Conservation (phyloP, 2,329 filamentous ascomycete genomes). For the Kalaharituber pfeilii region DNA sequence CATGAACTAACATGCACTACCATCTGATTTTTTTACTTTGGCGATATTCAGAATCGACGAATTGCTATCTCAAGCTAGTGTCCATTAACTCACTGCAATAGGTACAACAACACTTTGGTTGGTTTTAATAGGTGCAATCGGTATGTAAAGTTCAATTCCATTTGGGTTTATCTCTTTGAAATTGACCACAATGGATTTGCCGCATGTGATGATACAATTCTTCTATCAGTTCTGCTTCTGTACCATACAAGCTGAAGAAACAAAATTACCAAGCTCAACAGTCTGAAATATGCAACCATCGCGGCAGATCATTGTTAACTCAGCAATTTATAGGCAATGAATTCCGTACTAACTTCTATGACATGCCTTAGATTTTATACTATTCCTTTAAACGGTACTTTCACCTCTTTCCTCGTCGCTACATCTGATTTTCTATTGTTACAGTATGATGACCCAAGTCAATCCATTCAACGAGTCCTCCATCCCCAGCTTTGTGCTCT, state of each 20-base stretch:
- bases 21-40: conserved; percentile 39
- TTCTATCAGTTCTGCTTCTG: conserved; percentile 44
- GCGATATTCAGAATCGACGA: too few relatives aligned
- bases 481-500: conserved; percentile 4
- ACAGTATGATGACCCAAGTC: conserved; percentile 46
- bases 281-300: conserved; percentile 19
- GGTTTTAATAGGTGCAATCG: too few relatives aligned
- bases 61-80: too few relatives aligned
- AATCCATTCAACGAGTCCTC: conserved; percentile 44
- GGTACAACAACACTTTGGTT: too few relatives aligned
- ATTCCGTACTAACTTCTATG: too few relatives aligned
- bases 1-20: conserved; percentile 43
- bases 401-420: too few relatives aligned
- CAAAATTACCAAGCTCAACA: conserved; percentile 39
- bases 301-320: too few relatives aligned
- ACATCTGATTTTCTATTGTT: conserved; percentile 18
- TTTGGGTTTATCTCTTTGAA: too few relatives aligned
- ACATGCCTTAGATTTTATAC: conserved; percentile 1
- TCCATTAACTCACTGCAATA: too few relatives aligned
- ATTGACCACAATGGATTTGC: not conserved
- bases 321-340: too few relatives aligned
- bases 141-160: too few relatives aligned
- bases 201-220: conserved; percentile 33
- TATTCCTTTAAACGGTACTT: not conserved
- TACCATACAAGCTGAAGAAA: conserved; percentile 38